Evolutionary conservation across 2,329 filamentous ascomycete genomes (phyloP), one percentile per base, ranked within the genome.

Genomic region (Alternaria ethzedia): DNA sequence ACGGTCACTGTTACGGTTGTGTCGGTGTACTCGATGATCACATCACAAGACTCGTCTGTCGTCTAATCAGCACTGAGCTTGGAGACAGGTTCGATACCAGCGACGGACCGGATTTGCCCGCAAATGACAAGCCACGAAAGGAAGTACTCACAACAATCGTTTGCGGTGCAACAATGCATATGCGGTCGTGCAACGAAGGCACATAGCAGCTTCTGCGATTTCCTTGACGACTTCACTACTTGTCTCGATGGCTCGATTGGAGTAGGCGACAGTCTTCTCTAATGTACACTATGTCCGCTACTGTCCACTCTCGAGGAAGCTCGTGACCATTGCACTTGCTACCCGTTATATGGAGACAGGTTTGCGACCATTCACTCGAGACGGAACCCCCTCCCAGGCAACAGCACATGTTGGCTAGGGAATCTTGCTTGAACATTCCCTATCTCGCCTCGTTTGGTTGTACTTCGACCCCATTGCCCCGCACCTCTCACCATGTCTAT

Each of bases 161-260:
- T 28, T 5, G 10, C 21, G 28, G 50, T 8, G 28, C 57, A 41
- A 43, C 28, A 23, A 45, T 51, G 20, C 20, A 25, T 20, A 15
- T 12, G 41, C 2, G 44, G 32, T 17, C 32, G 25, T 12, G 36
- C n/a, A 25, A 51, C 46, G 2, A 11, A 20, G 9, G 21, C 5
- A 4, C 20, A 46, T 9, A 20, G 46, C 20, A 46, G n/a, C 15
- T 52, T 12, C n/a, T 7, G n/a, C 15, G 23, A 6, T 2, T 17
- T 13, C 9, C 5, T 36, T 7, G 2, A 21, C n/a, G 9, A 2
- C 3, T 6, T 1, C 2, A 6, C 20, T 9, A 12, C 5, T 3
- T 7, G 49, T 8, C 20, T 23, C 5, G 7, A 36, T 23, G 32
- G 17, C 28, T 32, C 28, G 21, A 23, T 20, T n/a, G 7, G 17